Evolutionary conservation across 1,284 basidiomycete species (phyloP), one percentile per base, ranked within the genome.

Genomic region (Ceratobasidium sp.): DNA sequence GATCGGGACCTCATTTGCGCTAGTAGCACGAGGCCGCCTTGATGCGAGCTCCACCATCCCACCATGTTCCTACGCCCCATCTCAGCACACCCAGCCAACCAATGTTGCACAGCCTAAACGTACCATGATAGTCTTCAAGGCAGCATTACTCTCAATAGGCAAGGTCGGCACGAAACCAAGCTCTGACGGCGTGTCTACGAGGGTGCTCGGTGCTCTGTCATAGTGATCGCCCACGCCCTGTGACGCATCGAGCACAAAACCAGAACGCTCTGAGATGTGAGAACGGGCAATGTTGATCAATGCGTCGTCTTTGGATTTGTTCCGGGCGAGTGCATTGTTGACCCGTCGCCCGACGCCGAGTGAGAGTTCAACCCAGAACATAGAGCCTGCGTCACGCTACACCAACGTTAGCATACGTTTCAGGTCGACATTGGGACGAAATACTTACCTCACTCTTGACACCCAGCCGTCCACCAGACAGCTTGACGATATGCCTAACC

Each of bases 401-500:
- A 90, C 76, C 82, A 83, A 24, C n/a, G 64, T 74, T 8, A 65
- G 39, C 46, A 54, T 48, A 80, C 31, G 72, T 29, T 0, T 24
- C 13, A 2, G 24, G 6, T 5, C 1, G 22, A 24, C 24, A 24
- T 24, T 24, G 7, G 65, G n/a, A 7, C 4, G 9, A 19, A 22
- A 27, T 3, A 49, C 84, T 82, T 62, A 80, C 76, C 66, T 82
- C 78, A 16, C 80, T 81, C 39, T 83, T 81, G 4, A 85, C 84
- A 64, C 94, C 93, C 11, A 95, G 83, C 27, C 93, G 87, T 6
- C 94, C 95, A 9, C 91, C 90, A 71, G 88, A 90, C 41, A 94
- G 84, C 81, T 92, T 93, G 77, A 97, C 92, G 74, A 97, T 96
- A 80, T 94, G 93, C 49, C 93, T 86, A n/a, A 96, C 93, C 24